Percentiles rank a stretch among this genome's conserved stretches.
These are phyloP conservation scores for Geotrichum klebahnii DNA, from an alignment of 1,139 yeast species.

Conservation along the genomic window DNA sequence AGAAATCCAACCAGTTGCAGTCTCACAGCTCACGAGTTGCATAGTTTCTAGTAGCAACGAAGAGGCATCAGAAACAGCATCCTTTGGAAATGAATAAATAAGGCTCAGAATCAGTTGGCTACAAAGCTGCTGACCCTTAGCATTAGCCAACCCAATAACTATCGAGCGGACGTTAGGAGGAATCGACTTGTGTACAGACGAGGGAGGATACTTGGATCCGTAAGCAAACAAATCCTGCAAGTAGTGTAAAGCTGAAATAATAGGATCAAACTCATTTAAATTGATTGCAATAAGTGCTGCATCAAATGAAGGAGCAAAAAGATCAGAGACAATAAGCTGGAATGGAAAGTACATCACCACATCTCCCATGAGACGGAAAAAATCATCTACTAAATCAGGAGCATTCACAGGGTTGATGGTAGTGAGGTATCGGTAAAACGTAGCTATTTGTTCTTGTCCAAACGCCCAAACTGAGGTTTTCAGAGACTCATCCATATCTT, in stretches of 20 bases:
- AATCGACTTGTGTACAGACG: conserved; percentile 57
- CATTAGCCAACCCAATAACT: conserved; percentile 44
- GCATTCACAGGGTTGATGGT: conserved; percentile 41
- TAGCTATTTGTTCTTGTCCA: conserved; percentile 45
- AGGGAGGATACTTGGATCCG: conserved; percentile 79
- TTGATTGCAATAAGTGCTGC: conserved; percentile 56
- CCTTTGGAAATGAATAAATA: conserved; percentile 66
- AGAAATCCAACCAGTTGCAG: conserved; percentile 58
- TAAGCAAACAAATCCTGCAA: conserved; percentile 75
- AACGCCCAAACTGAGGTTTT: conserved; percentile 51
- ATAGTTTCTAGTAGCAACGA: conserved; percentile 68
- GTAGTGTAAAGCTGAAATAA: conserved; percentile 67
- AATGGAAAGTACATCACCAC: conserved; percentile 74
- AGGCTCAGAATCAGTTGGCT: conserved; percentile 59
- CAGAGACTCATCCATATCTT: conserved; percentile 42
- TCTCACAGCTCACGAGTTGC: conserved; percentile 46
- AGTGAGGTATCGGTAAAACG: conserved; percentile 42
- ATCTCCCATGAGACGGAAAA: conserved; percentile 78
- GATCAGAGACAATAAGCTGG: conserved; percentile 53
- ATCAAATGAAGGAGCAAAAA: conserved; percentile 56
- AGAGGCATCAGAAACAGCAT: conserved; percentile 69
- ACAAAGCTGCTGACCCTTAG: conserved; percentile 57
- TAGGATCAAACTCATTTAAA: conserved; percentile 67
- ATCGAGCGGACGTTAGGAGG: conserved; percentile 52
- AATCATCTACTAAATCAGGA: conserved; percentile 83